Base-by-base conservation (phyloP, 23 red algal genomes). In the Gracilaria vermiculophylla region DNA sequence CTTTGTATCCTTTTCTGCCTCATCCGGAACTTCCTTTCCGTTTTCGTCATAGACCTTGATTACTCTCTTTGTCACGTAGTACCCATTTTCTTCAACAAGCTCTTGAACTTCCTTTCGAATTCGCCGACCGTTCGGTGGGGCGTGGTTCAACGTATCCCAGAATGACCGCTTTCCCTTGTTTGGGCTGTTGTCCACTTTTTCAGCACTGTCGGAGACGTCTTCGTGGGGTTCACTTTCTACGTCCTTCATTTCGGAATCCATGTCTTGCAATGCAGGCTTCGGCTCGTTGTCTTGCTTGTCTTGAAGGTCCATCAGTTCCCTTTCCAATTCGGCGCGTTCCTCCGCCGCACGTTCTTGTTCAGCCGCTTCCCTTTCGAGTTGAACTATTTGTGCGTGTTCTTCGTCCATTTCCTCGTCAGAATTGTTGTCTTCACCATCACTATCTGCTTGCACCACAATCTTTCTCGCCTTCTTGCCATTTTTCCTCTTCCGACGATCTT, bases 41-140 rank as follows among this genome's bases (percentile, higher is more conserved):
- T 86, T 36, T 43, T 86, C 60, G 61, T 86, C 81, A 16, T 69
- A 69, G 10, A 57, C 66, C 66, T 86, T 86, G 36, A 86, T 72
- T 34, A 86, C 81, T 53, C 60, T 70, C 45, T 43, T 48, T 13
- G 23, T 70, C 28, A 86, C 65, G 31, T 48, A 65, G 42, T 74
- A 86, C 16, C 81, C 81, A 24, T 71, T 48, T 69, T 70, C 62
- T 36, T 74, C 61, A 3, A 72, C 56, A 17, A 56, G 60, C 3
- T 72, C 81, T 16, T 54, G 15, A 8, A 86, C 81, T 53, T 86
- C 81, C 31, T 86, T 86, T 12, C 60, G 60, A 45, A 86, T 72
- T 20, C 81, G 54, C 29, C 43, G 37, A 34, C 35, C 27, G 20
- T 2, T 7, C 34, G 31, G 3, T 4, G 62, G 62, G 8, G 60